Evolutionary conservation across 192 early-diverging fungal genomes (phyloP).

Genomic region (Coemansia sp.): DNA sequence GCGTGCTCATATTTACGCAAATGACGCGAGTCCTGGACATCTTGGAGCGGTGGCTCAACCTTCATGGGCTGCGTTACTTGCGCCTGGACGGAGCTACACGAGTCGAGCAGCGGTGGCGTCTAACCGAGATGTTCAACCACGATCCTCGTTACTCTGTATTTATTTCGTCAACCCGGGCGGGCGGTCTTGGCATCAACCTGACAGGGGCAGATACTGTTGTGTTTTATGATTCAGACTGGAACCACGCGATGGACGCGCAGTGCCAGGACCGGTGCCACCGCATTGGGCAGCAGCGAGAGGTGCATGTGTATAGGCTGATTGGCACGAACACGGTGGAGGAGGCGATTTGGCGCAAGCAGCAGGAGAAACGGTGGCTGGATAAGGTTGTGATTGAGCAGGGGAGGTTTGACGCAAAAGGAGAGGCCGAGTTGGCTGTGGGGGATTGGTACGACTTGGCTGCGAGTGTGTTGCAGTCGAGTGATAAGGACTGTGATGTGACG

Average conservation of each 20-base stretch:
- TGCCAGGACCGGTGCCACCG: constrained; percentile 98
- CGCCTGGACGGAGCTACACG: constrained; percentile 93
- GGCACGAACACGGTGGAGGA: constrained; percentile 98
- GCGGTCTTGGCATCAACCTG: constrained; percentile 96
- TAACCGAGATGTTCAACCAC: constrained; percentile 92
- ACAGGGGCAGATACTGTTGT: constrained; percentile 94
- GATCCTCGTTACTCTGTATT: constrained; percentile 95
- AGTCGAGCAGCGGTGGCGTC: constrained; percentile 86
- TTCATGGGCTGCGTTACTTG: constrained; percentile 88
- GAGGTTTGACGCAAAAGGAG: constrained; percentile 91
- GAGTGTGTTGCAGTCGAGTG: constrained; percentile 15
- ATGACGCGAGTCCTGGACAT: constrained; percentile 99
- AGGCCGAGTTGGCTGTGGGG: constrained; percentile 29
- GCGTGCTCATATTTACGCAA: constrained; percentile 94
- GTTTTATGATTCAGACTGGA: constrained; percentile 97
- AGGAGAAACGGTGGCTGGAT: constrained; percentile 95
- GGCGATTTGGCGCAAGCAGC: constrained; percentile 96
- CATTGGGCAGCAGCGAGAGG: constrained; percentile 98
- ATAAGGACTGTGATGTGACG: too few species aligned
- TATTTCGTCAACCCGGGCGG: constrained; percentile 92
- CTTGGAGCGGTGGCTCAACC: constrained; percentile 93
- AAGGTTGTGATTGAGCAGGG: constrained; percentile 99
- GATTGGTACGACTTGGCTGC: constrained; percentile 50
- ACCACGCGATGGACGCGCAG: constrained; percentile 85
- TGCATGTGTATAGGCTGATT: constrained; percentile 93